These are phyloP conservation scores for Parasarocladium wereldwijsianum DNA, from an alignment of 2,329 filamentous ascomycete species.

Conservation along the genomic window DNA sequence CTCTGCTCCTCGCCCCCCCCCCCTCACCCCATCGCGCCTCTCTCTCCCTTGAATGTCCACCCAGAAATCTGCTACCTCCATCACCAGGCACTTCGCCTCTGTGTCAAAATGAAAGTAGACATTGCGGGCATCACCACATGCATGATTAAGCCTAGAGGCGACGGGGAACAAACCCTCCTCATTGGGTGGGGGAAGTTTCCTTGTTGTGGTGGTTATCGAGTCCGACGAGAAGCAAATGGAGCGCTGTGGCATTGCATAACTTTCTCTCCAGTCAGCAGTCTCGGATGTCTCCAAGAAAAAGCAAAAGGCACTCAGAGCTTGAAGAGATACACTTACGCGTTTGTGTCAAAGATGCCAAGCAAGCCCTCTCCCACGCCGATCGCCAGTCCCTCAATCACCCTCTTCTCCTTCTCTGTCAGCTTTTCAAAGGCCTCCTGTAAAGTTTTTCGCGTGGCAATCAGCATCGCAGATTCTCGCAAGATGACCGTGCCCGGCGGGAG, in stretches of 20 bases:
- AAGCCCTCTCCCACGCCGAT: slow-evolving; percentile 15
- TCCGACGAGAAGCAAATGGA: not conserved
- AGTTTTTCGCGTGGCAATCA: slow-evolving; percentile 15
- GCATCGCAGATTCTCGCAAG: slow-evolving; percentile 28
- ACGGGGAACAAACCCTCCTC: slow-evolving; percentile 30
- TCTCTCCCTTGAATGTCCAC: too few relatives aligned
- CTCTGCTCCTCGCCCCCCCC: slow-evolving; percentile 35
- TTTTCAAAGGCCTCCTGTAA: slow-evolving; percentile 20
- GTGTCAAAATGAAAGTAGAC: slow-evolving; percentile 28
- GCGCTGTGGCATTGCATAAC: not conserved
- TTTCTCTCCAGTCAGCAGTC: not conserved
- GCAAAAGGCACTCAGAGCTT: not conserved
- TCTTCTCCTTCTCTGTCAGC: slow-evolving; percentile 16
- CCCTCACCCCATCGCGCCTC: too few relatives aligned
- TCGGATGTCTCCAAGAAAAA: slow-evolving; percentile 1
- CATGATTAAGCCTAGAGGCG: slow-evolving; percentile 44
- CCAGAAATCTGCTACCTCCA: slow-evolving; percentile 20
- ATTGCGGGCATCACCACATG: slow-evolving; percentile 28
- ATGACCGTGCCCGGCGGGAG: slow-evolving; percentile 24
- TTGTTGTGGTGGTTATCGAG: slow-evolving; percentile 1
- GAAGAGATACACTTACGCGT: slow-evolving; percentile 23
- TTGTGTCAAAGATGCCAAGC: slow-evolving; percentile 31
- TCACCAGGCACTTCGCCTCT: slow-evolving; percentile 18
- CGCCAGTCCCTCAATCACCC: slow-evolving; percentile 22
- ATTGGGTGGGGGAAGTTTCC: slow-evolving; percentile 4